Evolutionary conservation across 2,329 filamentous ascomycete species (phyloP).

Genomic region (Diaporthe ampelina): DNA sequence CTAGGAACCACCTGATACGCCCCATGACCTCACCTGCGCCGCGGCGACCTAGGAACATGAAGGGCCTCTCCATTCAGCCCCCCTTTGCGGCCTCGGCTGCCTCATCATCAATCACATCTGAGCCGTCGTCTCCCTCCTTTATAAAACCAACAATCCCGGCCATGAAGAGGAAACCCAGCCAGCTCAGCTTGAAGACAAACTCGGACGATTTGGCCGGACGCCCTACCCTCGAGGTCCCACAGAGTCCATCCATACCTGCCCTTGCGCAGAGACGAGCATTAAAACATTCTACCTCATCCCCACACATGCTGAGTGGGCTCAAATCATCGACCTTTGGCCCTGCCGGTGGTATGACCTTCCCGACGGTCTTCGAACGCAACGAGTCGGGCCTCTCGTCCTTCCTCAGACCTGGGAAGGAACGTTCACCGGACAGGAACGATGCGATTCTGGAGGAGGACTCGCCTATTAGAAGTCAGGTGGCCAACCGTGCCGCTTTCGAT

Average conservation of each 20-base stretch:
- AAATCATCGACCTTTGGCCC: constrained; percentile 73
- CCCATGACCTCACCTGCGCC: constrained; percentile 79
- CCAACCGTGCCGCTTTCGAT: constrained; percentile 70
- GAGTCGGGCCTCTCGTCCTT: constrained; percentile 72
- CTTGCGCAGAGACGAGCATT: constrained; percentile 74
- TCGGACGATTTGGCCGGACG: constrained; percentile 68
- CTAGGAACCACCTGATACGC: constrained; percentile 58
- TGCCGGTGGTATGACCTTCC: constrained; percentile 74
- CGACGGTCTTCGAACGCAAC: constrained; percentile 71
- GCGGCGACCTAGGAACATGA: constrained; percentile 84
- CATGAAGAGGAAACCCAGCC: constrained; percentile 81
- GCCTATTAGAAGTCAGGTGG: constrained; percentile 72
- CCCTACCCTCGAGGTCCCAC: constrained; percentile 66
- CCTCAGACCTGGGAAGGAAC: constrained; percentile 64
- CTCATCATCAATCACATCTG: constrained; percentile 67
- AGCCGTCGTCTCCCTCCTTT: constrained; percentile 81
- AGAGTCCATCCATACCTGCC: constrained; percentile 68
- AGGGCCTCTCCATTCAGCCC: constrained; percentile 84
- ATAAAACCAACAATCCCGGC: constrained; percentile 83
- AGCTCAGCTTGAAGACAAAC: constrained; percentile 82
- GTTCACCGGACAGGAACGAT: constrained; percentile 52
- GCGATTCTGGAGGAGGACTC: constrained; percentile 69
- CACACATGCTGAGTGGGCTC: constrained; percentile 73
- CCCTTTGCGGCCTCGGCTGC: constrained; percentile 63
- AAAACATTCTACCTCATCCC: constrained; percentile 77